These are phyloP conservation scores for Royoungia palumana DNA, from an alignment of 768 basidiomycete genomes.

Conservation along the genomic window DNA sequence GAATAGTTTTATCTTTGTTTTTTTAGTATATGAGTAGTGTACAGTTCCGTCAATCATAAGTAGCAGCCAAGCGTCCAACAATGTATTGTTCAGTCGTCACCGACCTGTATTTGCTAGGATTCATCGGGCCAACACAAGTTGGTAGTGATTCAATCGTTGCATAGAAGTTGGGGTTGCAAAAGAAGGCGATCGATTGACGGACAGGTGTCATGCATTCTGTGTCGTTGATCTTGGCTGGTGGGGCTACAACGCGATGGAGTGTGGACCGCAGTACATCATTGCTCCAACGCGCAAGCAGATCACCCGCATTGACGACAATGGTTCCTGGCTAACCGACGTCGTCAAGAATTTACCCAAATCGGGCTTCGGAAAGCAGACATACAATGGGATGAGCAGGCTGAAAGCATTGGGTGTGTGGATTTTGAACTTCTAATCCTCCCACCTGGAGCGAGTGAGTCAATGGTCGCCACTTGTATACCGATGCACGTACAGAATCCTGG, in stretches of 20 bases:
- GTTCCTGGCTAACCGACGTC: constrained; percentile 57
- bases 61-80: constrained; percentile 61
- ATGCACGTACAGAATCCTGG: constrained; percentile 58
- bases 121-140: constrained; percentile 40
- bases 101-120: constrained; percentile 66
- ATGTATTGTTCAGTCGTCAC: constrained; percentile 77
- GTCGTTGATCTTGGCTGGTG: constrained; percentile 49
- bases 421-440: constrained; percentile 79
- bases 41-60: constrained; percentile 41
- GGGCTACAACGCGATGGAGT: constrained; percentile 79
- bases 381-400: constrained; percentile 77
- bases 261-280: constrained; percentile 79
- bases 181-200: constrained; percentile 82
- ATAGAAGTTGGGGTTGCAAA: constrained; percentile 78
- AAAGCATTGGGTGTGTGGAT: constrained; percentile 70
- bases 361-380: constrained; percentile 24
- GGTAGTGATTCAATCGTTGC: constrained; percentile 70
- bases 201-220: constrained; percentile 56
- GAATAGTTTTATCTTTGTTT: neutral
- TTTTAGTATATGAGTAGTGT: neutral
- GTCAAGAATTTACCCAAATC: constrained; percentile 2
- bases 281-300: constrained; percentile 79
- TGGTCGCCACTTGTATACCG: neutral
- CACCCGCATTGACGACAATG: constrained; percentile 80
- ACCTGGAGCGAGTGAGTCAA: constrained; percentile 39